Percentiles rank a stretch among this genome's conserved stretches.
Conservation (phyloP, 768 basidiomycete species). For the Paxillus ammoniavirescens region DNA sequence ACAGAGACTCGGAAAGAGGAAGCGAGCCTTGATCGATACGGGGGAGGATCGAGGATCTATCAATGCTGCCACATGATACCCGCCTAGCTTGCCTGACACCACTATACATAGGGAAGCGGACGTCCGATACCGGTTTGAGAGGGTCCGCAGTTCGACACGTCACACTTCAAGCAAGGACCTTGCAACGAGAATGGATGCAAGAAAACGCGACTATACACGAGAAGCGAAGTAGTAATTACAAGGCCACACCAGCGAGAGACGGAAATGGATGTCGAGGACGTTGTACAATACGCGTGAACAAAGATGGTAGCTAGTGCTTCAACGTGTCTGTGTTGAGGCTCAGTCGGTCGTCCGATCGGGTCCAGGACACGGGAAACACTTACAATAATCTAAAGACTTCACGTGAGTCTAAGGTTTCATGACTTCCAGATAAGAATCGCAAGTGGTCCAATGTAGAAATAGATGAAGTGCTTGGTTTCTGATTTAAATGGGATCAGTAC, state of each 20-base stretch:
- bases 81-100: background rate
- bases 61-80: background rate
- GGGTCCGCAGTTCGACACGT: too few relatives aligned
- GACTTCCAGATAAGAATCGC: slow-evolving; percentile 97
- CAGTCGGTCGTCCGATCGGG: background rate
- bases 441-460: slow-evolving; percentile 92
- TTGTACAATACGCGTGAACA: slow-evolving; percentile 25
- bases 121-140: too few relatives aligned
- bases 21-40: background rate
- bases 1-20: background rate
- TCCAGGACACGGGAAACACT: background rate
- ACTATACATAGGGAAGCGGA: too few relatives aligned
- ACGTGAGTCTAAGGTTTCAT: slow-evolving; percentile 37
- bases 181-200: slow-evolving; percentile 2
- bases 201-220: slow-evolving; percentile 17
- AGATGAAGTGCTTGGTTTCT: slow-evolving; percentile 99
- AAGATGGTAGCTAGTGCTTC: slow-evolving; percentile 6
- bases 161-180: too few relatives aligned
- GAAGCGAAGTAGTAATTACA: slow-evolving; percentile 26
- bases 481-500: slow-evolving; percentile 15
- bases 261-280: slow-evolving; percentile 16
- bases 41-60: too few relatives aligned
- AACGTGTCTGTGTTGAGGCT: slow-evolving; percentile 11
- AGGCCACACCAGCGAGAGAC: slow-evolving; percentile 14
- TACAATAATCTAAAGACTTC: slow-evolving; percentile 26